Conservation (phyloP, 2,329 filamentous ascomycete genomes). For the Annulohypoxylon truncatum region DNA sequence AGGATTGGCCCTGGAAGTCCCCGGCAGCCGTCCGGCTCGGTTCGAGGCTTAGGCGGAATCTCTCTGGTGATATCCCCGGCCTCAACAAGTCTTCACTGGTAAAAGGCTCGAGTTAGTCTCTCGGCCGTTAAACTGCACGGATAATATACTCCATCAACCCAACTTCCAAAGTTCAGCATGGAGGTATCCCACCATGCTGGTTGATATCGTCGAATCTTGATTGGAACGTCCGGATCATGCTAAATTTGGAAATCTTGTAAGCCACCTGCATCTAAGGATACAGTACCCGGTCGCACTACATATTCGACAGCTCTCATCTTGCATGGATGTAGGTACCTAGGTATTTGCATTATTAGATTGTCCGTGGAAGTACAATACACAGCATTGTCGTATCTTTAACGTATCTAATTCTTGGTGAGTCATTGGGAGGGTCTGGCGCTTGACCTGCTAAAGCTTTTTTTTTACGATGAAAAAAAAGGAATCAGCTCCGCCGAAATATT, state of each 20-base stretch:
- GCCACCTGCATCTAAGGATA: background rate
- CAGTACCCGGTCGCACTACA: conserved; percentile 1
- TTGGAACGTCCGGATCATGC: background rate
- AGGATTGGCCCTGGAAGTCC: background rate
- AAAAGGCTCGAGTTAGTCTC: no score
- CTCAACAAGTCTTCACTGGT: background rate
- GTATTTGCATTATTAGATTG: background rate
- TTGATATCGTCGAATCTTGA: background rate
- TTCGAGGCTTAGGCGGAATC: background rate
- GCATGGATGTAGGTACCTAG: background rate
- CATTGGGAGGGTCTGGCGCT: conserved; percentile 19
- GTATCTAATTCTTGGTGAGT: conserved; percentile 21
- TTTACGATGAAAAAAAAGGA: conserved; percentile 6
- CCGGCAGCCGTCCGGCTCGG: background rate
- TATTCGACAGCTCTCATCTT: conserved; percentile 5
- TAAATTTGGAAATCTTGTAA: conserved; percentile 17
- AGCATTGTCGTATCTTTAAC: conserved; percentile 10
- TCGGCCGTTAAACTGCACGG: background rate
- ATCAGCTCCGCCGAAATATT: background rate
- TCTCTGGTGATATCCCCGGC: background rate
- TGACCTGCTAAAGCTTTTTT: background rate
- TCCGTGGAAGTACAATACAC: background rate
- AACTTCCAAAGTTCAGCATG: background rate
- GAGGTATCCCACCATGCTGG: background rate
- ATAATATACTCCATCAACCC: background rate